Percentiles rank a stretch among this genome's conserved stretches.
These are phyloP conservation scores for Cercospora zeae-maydis DNA, from an alignment of 2,329 filamentous ascomycete species.

Conservation along the genomic window DNA sequence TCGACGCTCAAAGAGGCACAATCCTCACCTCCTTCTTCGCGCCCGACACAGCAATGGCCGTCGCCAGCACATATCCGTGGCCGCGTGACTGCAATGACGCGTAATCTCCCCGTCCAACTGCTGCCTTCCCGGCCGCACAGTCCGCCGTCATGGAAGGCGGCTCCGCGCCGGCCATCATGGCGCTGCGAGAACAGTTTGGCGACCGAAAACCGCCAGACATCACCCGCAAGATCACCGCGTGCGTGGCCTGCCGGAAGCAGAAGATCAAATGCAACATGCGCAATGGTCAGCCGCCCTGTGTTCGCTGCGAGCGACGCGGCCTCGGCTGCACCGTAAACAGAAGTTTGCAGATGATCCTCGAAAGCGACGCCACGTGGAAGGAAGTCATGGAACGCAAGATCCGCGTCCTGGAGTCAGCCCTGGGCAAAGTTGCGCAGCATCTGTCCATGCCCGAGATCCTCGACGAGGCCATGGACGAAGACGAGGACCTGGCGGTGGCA, in stretches of 20 bases:
- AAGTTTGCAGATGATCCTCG: conserved; percentile 43
- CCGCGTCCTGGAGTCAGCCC: conserved; percentile 37
- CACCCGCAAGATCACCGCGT: conserved; percentile 37
- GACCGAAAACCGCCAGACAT: conserved; percentile 29
- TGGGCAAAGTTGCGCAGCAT: conserved; percentile 31
- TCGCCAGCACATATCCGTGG: neutral
- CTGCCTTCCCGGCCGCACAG: neutral
- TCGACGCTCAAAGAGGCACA: neutral
- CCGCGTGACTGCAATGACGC: too few species aligned
- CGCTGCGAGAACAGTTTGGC: conserved; percentile 24
- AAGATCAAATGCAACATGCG: conserved; percentile 46
- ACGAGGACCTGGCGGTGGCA: conserved; percentile 20
- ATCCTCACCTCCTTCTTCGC: neutral
- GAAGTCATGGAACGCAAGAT: conserved; percentile 39
- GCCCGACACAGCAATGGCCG: conserved; percentile 2
- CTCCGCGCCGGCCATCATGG: conserved; percentile 20
- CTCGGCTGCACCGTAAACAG: conserved; percentile 42
- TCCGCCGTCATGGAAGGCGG: conserved; percentile 11
- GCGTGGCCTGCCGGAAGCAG: conserved; percentile 42
- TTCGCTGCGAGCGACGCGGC: conserved; percentile 41
- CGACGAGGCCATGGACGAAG: conserved; percentile 27
- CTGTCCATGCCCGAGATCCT: conserved; percentile 24
- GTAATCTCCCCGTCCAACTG: neutral
- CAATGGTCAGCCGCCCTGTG: conserved; percentile 39
- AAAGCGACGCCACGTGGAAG: conserved; percentile 44